Conservation (phyloP, 2,329 filamentous ascomycete species). For the Neonectria coccinea region DNA sequence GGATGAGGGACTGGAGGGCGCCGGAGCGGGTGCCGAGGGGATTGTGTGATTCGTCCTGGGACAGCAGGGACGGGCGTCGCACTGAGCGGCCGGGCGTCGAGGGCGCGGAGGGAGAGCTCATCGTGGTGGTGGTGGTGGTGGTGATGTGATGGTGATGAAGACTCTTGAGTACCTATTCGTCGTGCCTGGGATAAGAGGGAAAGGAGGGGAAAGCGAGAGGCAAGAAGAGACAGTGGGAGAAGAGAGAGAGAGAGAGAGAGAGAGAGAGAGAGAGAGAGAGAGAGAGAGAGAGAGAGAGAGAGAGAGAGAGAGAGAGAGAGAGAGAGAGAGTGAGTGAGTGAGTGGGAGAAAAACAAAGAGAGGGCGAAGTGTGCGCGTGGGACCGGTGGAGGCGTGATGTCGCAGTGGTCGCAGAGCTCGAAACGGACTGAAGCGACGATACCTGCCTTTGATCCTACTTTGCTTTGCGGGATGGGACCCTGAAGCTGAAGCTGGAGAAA, state of each 20-base stretch:
- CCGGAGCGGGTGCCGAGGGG: conserved; percentile 53
- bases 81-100: conserved; percentile 40
- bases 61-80: conserved; percentile 50
- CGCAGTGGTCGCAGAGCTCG: neutral
- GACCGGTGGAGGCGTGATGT: conserved; percentile 9
- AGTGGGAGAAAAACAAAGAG: neutral
- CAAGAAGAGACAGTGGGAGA: neutral
- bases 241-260: neutral
- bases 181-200: conserved; percentile 4
- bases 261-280: neutral
- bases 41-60: conserved; percentile 50
- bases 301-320: neutral
- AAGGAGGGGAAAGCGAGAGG: neutral
- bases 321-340: neutral
- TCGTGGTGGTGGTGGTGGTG: conserved; percentile 33
- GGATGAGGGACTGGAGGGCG: conserved; percentile 53
- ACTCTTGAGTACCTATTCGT: too few species aligned
- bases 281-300: neutral
- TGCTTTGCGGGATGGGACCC: neutral
- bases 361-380: conserved; percentile 1
- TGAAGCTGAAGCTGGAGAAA: neutral
- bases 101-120: conserved; percentile 49
- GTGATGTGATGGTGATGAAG: neutral
- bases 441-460: neutral
- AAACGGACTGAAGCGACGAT: neutral